A percentile compares a stretch with the other conserved stretches of the same genome.
phyloP scores from a whole-genome alignment of 2,329 filamentous ascomycete genomes.

The Pseudogymnoascus sp. region DNA sequence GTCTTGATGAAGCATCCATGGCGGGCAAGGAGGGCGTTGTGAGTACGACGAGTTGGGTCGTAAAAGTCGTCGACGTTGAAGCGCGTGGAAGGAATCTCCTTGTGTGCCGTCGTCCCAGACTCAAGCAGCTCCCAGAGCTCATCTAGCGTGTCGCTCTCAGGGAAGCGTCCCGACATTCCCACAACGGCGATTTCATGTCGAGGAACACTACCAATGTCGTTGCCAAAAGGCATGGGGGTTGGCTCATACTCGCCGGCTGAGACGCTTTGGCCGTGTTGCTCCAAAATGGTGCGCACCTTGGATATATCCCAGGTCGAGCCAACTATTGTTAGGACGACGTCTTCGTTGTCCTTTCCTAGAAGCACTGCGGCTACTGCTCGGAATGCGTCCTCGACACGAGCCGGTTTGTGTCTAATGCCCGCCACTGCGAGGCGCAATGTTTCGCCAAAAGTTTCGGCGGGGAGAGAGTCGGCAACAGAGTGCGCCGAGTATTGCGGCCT shows the following conservation, averaged over 20 bases:
- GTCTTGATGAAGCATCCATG: conserved; percentile 66
- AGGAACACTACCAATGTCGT: background rate
- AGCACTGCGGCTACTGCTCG: background rate
- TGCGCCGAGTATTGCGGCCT: background rate
- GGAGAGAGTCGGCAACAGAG: background rate
- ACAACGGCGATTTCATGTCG: conserved; percentile 28
- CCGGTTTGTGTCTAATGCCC: background rate
- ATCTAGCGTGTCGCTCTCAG: conserved; percentile 27
- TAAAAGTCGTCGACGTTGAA: conserved; percentile 65
- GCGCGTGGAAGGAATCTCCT: conserved; percentile 51
- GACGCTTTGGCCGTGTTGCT: background rate
- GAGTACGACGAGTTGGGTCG: conserved; percentile 61
- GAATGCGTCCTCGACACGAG: background rate
- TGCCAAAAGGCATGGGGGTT: background rate
- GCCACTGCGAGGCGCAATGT: background rate
- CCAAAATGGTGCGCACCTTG: background rate
- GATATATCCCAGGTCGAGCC: conserved; percentile 32
- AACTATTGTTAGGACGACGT: conserved; percentile 36
- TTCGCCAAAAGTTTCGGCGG: background rate
- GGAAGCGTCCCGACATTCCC: conserved; percentile 31
- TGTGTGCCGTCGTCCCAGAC: conserved; percentile 66
- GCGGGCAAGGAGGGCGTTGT: conserved; percentile 67
- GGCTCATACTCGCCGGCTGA: background rate
- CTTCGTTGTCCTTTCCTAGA: conserved; percentile 23
- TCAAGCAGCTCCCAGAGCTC: conserved; percentile 42